Conservation (phyloP, 495 filamentous ascomycete genomes). For the Trichoderma virens region DNA sequence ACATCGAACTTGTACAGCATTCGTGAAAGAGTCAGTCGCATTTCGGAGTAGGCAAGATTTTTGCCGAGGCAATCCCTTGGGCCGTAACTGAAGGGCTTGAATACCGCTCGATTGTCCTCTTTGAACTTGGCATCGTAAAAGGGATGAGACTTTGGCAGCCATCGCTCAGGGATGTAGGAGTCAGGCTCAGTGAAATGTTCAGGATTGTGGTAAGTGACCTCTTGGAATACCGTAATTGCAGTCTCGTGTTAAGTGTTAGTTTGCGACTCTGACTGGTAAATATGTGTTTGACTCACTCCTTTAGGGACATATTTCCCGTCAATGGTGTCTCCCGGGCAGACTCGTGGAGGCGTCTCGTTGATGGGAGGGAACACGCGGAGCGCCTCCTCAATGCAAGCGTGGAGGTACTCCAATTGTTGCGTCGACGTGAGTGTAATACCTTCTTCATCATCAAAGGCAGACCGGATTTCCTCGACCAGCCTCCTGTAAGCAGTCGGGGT, state of each 20-base stretch:
- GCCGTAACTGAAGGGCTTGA: conserved; percentile 30
- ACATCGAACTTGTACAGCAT: conserved; percentile 33
- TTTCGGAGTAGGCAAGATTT: conserved; percentile 32
- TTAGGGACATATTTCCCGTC: conserved; percentile 21
- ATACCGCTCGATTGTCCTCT: conserved; percentile 23
- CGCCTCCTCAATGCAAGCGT: conserved; percentile 49
- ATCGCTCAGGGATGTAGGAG: conserved; percentile 45
- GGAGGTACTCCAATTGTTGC: conserved; percentile 42
- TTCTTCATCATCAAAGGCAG: conserved; percentile 35
- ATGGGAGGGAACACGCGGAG: conserved; percentile 53
- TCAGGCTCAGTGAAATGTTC: conserved; percentile 30
- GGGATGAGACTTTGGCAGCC: conserved; percentile 18
- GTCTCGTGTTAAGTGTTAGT: not conserved
- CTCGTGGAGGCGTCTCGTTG: conserved; percentile 40
- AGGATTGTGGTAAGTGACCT: conserved; percentile 31
- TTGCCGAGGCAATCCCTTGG: conserved; percentile 34
- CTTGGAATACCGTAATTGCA: conserved; percentile 13
- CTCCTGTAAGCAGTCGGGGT: conserved; percentile 33
- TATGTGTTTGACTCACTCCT: conserved; percentile 15
- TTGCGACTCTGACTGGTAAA: not conserved
- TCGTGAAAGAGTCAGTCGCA: conserved; percentile 32
- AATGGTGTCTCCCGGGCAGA: conserved; percentile 22
- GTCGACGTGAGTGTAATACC: conserved; percentile 42
- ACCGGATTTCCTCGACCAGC: conserved; percentile 45
- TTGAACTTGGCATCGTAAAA: conserved; percentile 17